A percentile compares a stretch with the other conserved stretches of the same genome.
Evolutionary conservation across 805 yeast genomes (phyloP).

Genomic region (Metschnikowia bowlesiae): DNA sequence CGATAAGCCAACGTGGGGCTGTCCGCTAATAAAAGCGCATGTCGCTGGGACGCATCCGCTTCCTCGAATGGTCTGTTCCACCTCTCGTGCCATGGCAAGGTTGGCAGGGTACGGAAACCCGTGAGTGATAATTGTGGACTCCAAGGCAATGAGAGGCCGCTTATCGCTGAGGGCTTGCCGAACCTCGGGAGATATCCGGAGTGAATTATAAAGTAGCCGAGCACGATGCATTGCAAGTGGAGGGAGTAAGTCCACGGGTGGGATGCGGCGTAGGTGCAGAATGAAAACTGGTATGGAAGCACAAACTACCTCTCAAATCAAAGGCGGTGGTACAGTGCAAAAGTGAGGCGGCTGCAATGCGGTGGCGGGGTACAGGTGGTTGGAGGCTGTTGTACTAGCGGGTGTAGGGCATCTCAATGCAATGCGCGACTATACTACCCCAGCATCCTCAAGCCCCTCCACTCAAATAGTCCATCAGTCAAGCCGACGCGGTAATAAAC

Average conservation of each 20-base stretch:
- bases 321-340: too few relatives aligned
- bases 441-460: background rate
- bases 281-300: too few relatives aligned
- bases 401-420: background rate
- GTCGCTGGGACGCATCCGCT: constrained; percentile 82
- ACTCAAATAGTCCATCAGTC: background rate
- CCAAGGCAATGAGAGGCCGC: constrained; percentile 74
- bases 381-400: background rate
- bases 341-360: background rate
- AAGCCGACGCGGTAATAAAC: background rate
- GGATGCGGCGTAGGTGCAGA: too few relatives aligned
- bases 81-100: constrained; percentile 63
- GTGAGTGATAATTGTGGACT: constrained; percentile 84
- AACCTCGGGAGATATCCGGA: constrained; percentile 47
- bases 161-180: constrained; percentile 53
- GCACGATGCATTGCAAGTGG: background rate
- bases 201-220: constrained; percentile 6
- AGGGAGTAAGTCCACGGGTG: too few relatives aligned
- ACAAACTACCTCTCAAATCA: too few relatives aligned
- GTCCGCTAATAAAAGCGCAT: constrained; percentile 69
- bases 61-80: constrained; percentile 56
- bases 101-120: constrained; percentile 83
- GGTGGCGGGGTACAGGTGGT: background rate
- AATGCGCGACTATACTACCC: constrained; percentile 3
- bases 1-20: constrained; percentile 64